Base-by-base conservation (phyloP, 2,329 filamentous ascomycete species). In the Colletotrichum chlorophyti region DNA sequence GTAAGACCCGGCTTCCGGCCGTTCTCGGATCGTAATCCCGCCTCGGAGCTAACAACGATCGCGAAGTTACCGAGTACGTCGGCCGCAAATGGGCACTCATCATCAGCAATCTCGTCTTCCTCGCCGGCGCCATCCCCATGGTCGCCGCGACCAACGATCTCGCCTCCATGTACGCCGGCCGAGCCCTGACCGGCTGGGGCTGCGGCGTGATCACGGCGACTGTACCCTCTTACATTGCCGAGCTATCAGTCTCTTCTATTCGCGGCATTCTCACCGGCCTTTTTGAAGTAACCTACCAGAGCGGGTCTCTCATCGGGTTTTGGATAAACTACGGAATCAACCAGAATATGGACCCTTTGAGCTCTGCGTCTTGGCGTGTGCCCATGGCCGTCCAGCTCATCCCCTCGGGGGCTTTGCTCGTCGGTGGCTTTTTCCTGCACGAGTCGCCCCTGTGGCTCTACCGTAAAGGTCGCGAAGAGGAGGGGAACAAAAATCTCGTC, bases 191-290 rank as follows among this genome's bases (percentile, higher is more conserved):
- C 2, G 83, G 84, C 2, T 78, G 83, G 67, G 83, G 82, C 17
- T 79, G 84, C 41, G 84, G 83, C n/a, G 69, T 83, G 35, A 76
- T 85, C 65, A 82, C 79, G 8, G 84, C 83, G 65, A 83, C 81
- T 6, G 82, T 88, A 3, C 86, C 85, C 3, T 79, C 85, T 29
- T 89, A 89, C 67, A 85, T 87, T 57, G 82, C 85, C 9, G 86
- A 89, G 67, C 80, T 83, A 51, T 84, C 85, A 0, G 78, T 84
- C 63, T 79, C 84, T 0, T 80, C 80, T 2, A 84, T 81, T 50
- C 79, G 86, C 64, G 85, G 85, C 64, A 74, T 84, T 23, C 78
- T 85, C 3, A 83, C 83, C 6, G 83, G 83, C 12, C 68, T 83
- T 24, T 83, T 77, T 63, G 76, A 78, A 59, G 72, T 85, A 8